phyloP scores from a whole-genome alignment of 257 asterid species.

The Nicotiana tabacum region DNA sequence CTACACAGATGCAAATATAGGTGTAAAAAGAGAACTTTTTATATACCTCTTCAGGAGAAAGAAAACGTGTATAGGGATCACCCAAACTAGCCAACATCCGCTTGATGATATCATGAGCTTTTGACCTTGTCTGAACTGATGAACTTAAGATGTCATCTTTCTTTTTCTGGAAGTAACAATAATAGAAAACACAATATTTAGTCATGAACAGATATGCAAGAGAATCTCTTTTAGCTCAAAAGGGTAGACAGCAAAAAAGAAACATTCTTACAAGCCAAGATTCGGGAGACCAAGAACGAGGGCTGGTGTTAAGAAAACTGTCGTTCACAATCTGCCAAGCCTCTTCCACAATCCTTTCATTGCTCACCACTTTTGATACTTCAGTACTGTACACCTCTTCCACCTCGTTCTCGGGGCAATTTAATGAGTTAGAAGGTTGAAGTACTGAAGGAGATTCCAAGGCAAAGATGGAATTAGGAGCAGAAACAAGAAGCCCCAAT shows the following conservation, averaged over 20 bases:
- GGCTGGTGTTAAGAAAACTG: constrained; percentile 59
- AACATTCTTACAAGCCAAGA: constrained; percentile 54
- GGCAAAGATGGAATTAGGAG: constrained; percentile 32
- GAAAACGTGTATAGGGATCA: constrained; percentile 90
- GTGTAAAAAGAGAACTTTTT: constrained; percentile 14
- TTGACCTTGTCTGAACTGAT: constrained; percentile 64
- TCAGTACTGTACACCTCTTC: constrained; percentile 19
- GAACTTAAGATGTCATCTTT: constrained; percentile 63
- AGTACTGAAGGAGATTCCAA: constrained; percentile 15
- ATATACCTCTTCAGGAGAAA: constrained; percentile 73
- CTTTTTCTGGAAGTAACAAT: constrained; percentile 48
- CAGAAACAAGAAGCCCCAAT: constrained; percentile 45
- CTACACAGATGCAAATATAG: not conserved
- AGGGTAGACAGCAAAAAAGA: not conserved
- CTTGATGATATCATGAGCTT: constrained; percentile 78
- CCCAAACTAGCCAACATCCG: constrained; percentile 85
- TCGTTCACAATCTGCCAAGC: constrained; percentile 96
- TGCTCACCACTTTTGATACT: constrained; percentile 34
- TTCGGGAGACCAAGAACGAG: constrained; percentile 73
- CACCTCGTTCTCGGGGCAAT: constrained; percentile 50
- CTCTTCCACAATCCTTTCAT: constrained; percentile 80
- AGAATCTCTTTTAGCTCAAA: not conserved
- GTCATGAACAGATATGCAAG: not conserved
- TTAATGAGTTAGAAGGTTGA: constrained; percentile 8
- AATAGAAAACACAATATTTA: not conserved